phyloP scores from a whole-genome alignment of 768 basidiomycete species.

The Termitomyces sp. region DNA sequence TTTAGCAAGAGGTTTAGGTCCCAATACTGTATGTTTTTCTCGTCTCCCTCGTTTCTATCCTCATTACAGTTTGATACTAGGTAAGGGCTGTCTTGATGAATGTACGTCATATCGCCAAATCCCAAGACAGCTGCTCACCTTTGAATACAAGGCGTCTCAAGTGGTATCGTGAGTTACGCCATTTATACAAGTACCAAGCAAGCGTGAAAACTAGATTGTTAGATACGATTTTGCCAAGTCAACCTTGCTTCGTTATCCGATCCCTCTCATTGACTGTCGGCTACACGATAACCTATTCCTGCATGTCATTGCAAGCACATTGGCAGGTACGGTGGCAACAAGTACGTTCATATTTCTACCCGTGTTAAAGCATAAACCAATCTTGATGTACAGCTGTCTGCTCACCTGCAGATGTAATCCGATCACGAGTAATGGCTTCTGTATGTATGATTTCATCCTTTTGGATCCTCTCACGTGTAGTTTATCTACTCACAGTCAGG shows the following conservation, averaged over 20 bases:
- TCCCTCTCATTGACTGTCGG: conserved; percentile 55
- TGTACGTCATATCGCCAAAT: conserved; percentile 1
- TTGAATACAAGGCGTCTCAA: conserved; percentile 56
- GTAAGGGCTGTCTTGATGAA: conserved; percentile 14
- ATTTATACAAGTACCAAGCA: neutral
- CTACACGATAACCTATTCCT: conserved; percentile 60
- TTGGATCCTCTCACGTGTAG: conserved; percentile 1
- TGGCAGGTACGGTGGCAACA: conserved; percentile 74
- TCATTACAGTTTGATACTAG: conserved; percentile 8
- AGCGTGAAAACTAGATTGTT: neutral
- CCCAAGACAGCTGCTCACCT: neutral
- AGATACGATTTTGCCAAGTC: conserved; percentile 80
- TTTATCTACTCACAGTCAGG: conserved; percentile 35
- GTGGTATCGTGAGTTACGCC: conserved; percentile 66
- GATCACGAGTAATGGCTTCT: conserved; percentile 73
- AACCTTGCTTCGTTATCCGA: conserved; percentile 40
- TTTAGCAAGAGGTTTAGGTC: conserved; percentile 67
- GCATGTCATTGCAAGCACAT: conserved; percentile 62
- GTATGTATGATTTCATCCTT: conserved; percentile 42
- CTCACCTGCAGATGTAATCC: conserved; percentile 72
- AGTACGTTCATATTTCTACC: conserved; percentile 38
- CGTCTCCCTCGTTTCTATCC: neutral
- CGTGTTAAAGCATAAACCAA: neutral
- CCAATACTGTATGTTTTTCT: conserved; percentile 57
- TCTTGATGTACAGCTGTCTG: conserved; percentile 51